Evolutionary conservation across 331 rosid genomes (phyloP).

Genomic region (Stylosanthes scabra): DNA sequence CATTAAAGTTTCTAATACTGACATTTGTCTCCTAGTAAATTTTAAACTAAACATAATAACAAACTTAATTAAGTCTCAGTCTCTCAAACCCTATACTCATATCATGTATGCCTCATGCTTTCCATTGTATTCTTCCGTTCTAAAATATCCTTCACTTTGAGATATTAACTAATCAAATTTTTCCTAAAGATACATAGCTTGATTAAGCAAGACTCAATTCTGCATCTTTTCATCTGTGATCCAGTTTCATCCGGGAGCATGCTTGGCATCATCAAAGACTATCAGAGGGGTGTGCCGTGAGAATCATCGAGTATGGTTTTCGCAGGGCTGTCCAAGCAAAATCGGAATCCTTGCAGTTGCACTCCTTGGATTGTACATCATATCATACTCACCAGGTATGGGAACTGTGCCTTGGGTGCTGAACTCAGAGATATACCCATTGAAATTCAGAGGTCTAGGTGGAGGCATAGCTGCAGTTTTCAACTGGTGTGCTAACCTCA

Average conservation of each 20-base stretch:
- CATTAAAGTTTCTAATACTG: no score
- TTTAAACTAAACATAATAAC: no score
- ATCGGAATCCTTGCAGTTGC: conserved; percentile 68
- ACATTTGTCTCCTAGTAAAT: no score
- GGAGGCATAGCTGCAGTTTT: conserved; percentile 82
- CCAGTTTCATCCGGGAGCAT: conserved; percentile 70
- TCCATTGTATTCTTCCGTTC: no score
- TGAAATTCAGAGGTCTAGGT: conserved; percentile 70
- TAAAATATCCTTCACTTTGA: no score
- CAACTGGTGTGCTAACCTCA: conserved; percentile 72
- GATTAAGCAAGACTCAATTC: not conserved
- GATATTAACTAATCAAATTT: not conserved
- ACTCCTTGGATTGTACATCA: conserved; percentile 62
- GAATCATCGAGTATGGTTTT: conserved; percentile 57
- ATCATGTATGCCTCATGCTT: not conserved
- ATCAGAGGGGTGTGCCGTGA: conserved; percentile 42
- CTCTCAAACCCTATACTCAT: no score
- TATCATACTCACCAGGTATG: conserved; percentile 72
- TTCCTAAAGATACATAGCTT: not conserved
- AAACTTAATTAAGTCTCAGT: no score
- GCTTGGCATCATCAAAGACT: conserved; percentile 50
- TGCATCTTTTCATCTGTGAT: not conserved
- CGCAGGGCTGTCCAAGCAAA: conserved; percentile 73
- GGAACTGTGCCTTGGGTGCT: conserved; percentile 82
- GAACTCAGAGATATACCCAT: conserved; percentile 75